A percentile compares a stretch with the other conserved stretches of the same genome.
Evolutionary conservation across 2,329 filamentous ascomycete species (phyloP).

Genomic region (Arthrobotrys sinensis): DNA sequence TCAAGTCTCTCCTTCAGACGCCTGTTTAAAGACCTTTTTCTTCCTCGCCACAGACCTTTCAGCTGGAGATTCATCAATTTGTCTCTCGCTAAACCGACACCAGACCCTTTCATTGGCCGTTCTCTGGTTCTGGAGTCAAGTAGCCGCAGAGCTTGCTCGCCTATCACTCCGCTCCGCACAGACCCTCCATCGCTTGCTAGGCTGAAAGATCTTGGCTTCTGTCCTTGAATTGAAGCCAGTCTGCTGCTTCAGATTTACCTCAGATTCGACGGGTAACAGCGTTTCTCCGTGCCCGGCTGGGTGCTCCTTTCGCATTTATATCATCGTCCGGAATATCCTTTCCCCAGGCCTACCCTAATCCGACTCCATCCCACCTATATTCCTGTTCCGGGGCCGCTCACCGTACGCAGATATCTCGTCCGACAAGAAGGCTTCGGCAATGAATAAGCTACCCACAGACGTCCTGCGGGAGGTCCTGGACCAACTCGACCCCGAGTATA

Average conservation of each 20-base stretch:
- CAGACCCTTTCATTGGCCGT: conserved; percentile 54
- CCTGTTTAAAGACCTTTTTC: conserved; percentile 40
- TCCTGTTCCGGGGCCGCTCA: conserved; percentile 36
- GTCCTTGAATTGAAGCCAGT: conserved; percentile 52
- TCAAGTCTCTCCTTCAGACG: conserved; percentile 58
- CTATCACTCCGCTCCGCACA: conserved; percentile 61
- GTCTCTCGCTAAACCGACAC: conserved; percentile 55
- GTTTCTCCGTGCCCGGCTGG: conserved; percentile 52
- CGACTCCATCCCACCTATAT: conserved; percentile 16
- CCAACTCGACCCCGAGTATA: conserved; percentile 70
- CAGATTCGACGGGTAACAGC: conserved; percentile 48
- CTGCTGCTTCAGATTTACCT: conserved; percentile 48
- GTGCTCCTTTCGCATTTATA: conserved; percentile 49
- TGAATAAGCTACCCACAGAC: conserved; percentile 69
- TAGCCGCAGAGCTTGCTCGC: conserved; percentile 61
- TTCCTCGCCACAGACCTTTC: conserved; percentile 46
- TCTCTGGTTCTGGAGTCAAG: conserved; percentile 48
- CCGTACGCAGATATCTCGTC: conserved; percentile 41
- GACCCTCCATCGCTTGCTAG: conserved; percentile 61
- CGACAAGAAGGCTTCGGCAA: conserved; percentile 25
- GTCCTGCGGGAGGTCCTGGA: conserved; percentile 71
- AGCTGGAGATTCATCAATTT: conserved; percentile 49
- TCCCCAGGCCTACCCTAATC: conserved; percentile 35
- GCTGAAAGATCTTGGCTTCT: conserved; percentile 61
- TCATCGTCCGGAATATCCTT: conserved; percentile 54